Evolutionary conservation across 176 grass and related monocot species (phyloP).

Genomic region (Eleusine indica): DNA sequence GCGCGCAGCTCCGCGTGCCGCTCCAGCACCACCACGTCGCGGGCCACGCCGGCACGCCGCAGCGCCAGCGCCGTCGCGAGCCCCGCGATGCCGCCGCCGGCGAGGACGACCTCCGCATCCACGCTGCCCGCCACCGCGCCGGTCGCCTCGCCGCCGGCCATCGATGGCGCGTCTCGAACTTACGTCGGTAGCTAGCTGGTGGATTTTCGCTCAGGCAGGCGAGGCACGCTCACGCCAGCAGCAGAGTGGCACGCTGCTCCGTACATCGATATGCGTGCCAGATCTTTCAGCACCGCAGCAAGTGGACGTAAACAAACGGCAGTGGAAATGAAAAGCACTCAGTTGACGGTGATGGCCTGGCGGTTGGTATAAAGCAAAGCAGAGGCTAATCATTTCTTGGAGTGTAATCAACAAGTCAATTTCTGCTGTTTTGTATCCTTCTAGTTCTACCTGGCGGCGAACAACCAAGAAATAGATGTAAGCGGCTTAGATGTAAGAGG

Average conservation of each 20-base stretch:
- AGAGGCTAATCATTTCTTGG: not conserved
- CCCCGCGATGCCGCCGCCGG: slow-evolving; percentile 67
- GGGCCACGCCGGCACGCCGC: slow-evolving; percentile 20
- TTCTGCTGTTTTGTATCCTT: too few species aligned
- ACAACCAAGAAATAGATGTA: too few species aligned
- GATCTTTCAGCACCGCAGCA: not conserved
- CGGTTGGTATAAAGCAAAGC: not conserved
- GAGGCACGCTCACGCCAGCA: not conserved
- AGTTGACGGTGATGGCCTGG: not conserved
- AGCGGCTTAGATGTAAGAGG: too few species aligned
- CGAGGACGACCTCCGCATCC: slow-evolving; percentile 60
- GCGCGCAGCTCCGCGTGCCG: slow-evolving; percentile 52
- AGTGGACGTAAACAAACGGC: slow-evolving; percentile 29
- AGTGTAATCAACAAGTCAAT: not conserved
- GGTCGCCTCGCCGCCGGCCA: slow-evolving; percentile 3
- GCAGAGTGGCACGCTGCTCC: not conserved
- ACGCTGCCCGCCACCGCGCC: not conserved
- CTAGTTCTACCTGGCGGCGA: too few species aligned
- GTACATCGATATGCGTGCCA: not conserved
- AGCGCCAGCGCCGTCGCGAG: slow-evolving; percentile 61
- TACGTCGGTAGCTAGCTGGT: not conserved
- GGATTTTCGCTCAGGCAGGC: not conserved
- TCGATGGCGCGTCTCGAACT: not conserved
- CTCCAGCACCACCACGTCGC: slow-evolving; percentile 55
- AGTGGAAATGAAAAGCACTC: not conserved